Evolutionary conservation across 441 rosid species (phyloP).

Genomic region (Mallotus repandus): DNA sequence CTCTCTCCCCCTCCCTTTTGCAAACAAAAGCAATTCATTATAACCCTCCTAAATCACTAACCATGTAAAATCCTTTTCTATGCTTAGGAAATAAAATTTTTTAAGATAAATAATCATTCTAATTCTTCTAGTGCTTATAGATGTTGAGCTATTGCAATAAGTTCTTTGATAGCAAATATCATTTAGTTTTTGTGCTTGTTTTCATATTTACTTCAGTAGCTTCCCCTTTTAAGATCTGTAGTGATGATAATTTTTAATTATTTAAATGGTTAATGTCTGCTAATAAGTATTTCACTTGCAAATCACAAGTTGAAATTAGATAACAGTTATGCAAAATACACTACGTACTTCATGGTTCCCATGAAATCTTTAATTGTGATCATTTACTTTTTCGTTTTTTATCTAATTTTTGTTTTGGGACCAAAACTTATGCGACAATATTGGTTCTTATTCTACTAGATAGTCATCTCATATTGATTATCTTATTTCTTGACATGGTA

Average conservation of each 20-base stretch:
- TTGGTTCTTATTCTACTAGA: not conserved
- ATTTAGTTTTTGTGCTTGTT: not conserved
- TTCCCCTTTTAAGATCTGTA: not conserved
- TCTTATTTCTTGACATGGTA: slow-evolving; percentile 3
- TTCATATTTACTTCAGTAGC: not conserved
- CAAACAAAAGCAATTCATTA: not conserved
- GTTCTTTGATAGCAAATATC: not conserved
- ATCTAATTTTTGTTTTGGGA: not conserved
- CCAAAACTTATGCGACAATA: not conserved
- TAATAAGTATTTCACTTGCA: not conserved
- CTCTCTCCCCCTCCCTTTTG: not conserved
- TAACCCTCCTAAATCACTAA: not conserved
- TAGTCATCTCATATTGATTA: not conserved
- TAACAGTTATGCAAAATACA: not conserved
- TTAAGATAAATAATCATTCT: not conserved
- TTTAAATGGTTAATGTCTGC: not conserved
- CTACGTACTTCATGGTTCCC: not conserved
- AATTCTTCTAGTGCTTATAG: not conserved
- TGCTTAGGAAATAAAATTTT: not conserved
- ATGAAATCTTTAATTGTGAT: not conserved
- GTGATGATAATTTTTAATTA: not conserved
- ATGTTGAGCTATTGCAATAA: not conserved
- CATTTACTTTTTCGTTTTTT: not conserved
- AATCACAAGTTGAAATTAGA: not conserved
- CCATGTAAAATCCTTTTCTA: not conserved